phyloP scores from a whole-genome alignment of 2,329 filamentous ascomycete species.

The Aspergillus fumigatiaffinis region DNA sequence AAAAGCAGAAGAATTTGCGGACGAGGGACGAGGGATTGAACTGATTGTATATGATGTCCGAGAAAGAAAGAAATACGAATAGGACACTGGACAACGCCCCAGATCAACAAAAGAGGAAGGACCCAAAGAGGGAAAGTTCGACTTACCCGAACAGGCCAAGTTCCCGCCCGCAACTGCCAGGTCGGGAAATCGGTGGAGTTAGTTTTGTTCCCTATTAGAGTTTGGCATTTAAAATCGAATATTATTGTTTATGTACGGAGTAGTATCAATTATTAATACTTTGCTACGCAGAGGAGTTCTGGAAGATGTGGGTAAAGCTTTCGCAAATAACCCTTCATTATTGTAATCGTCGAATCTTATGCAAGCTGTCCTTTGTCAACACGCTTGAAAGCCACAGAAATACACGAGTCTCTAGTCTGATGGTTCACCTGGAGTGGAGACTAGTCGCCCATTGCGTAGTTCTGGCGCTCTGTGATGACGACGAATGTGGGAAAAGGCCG shows the following conservation, averaged over 20 bases:
- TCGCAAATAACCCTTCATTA: not conserved
- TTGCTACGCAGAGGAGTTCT: not conserved
- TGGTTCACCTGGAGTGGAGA: not conserved
- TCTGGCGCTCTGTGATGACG: conserved; percentile 4
- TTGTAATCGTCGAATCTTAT: not conserved
- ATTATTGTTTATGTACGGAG: not conserved
- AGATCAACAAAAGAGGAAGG: conserved; percentile 23
- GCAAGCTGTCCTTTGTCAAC: not conserved
- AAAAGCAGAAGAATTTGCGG: not conserved
- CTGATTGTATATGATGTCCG: not conserved
- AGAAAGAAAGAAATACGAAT: not conserved
- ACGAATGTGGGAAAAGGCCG: conserved; percentile 3
- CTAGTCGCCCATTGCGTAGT: conserved; percentile 5
- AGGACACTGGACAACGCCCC: conserved; percentile 2
- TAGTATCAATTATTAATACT: not conserved
- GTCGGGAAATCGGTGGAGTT: conserved; percentile 11
- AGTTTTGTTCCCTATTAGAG: not conserved
- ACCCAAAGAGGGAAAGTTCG: conserved; percentile 22
- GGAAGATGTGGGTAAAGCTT: not conserved
- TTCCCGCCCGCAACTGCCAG: conserved; percentile 20
- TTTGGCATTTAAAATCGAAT: not conserved
- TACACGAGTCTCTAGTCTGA: not conserved
- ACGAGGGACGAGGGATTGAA: not conserved
- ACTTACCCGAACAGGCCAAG: conserved; percentile 18
- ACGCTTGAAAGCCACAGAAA: no score